Conservation (phyloP, 108 stramenopile species). For the Conticribra guillardii region DNA sequence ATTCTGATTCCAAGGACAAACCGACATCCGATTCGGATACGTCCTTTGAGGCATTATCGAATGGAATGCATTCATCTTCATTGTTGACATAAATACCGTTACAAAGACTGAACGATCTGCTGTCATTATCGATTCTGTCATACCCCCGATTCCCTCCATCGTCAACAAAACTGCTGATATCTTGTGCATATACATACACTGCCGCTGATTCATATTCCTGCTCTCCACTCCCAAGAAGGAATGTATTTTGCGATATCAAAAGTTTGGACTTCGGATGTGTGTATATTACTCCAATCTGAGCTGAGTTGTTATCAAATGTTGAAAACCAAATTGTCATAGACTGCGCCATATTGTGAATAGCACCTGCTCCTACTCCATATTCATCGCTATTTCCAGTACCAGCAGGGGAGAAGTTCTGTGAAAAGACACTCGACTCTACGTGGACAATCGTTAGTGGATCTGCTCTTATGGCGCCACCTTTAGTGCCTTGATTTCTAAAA, state of each 20-base stretch:
- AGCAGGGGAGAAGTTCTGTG: not conserved
- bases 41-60: not conserved
- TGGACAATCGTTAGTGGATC: not conserved
- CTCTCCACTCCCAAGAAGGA: conserved; percentile 5
- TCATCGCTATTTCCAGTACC: not conserved
- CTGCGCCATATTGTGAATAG: conserved; percentile 6
- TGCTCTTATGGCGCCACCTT: conserved; percentile 1
- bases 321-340: conserved; percentile 3
- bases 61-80: conserved; percentile 14
- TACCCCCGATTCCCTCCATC: conserved; percentile 14
- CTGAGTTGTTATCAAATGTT: conserved; percentile 13
- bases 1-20: not conserved
- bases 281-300: conserved; percentile 21
- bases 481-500: conserved; percentile 3
- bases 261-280: conserved; percentile 3
- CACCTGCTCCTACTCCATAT: conserved; percentile 17
- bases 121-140: not conserved
- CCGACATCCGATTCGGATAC: not conserved
- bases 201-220: not conserved
- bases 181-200: conserved; percentile 11
- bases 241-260: conserved; percentile 10
- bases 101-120: not conserved
- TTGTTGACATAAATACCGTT: conserved; percentile 16
- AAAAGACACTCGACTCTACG: conserved; percentile 12
- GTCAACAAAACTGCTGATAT: not conserved